phyloP scores from a whole-genome alignment of 495 filamentous ascomycete species.

The Xylaria bambusicola region DNA sequence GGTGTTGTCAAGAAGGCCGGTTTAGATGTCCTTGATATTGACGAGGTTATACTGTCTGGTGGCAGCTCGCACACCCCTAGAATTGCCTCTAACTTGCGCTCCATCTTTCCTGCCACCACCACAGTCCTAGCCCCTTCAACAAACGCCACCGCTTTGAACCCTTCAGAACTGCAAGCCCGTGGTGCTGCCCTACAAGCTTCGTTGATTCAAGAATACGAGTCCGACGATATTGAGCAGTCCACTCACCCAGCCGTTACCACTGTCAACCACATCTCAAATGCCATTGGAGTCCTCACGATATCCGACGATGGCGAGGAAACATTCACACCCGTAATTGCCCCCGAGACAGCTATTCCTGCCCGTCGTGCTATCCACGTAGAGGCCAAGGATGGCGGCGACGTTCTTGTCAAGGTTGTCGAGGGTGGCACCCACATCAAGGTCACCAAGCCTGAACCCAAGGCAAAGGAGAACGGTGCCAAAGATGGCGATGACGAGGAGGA shows the following conservation, averaged over 20 bases:
- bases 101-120: constrained; percentile 80
- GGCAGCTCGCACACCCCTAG: constrained; percentile 92
- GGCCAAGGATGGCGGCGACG: constrained; percentile 77
- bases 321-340: constrained; percentile 76
- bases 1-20: constrained; percentile 87
- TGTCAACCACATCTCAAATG: constrained; percentile 82
- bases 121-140: constrained; percentile 82
- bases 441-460: constrained; percentile 76
- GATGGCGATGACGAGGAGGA: constrained; percentile 61
- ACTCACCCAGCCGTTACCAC: constrained; percentile 94
- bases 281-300: constrained; percentile 84
- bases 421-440: constrained; percentile 86
- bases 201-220: constrained; percentile 87
- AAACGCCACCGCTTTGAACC: constrained; percentile 77
- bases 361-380: constrained; percentile 76
- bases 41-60: constrained; percentile 92
- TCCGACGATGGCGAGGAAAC: constrained; percentile 58
- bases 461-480: constrained; percentile 64
- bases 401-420: constrained; percentile 84
- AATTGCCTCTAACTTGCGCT: constrained; percentile 72
- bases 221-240: constrained; percentile 90
- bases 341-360: constrained; percentile 88
- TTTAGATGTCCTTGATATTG: constrained; percentile 87
- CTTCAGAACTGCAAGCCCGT: constrained; percentile 82
- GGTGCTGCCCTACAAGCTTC: constrained; percentile 95